phyloP scores from a whole-genome alignment of 768 basidiomycete genomes.

The Ephemerocybe angulata region DNA sequence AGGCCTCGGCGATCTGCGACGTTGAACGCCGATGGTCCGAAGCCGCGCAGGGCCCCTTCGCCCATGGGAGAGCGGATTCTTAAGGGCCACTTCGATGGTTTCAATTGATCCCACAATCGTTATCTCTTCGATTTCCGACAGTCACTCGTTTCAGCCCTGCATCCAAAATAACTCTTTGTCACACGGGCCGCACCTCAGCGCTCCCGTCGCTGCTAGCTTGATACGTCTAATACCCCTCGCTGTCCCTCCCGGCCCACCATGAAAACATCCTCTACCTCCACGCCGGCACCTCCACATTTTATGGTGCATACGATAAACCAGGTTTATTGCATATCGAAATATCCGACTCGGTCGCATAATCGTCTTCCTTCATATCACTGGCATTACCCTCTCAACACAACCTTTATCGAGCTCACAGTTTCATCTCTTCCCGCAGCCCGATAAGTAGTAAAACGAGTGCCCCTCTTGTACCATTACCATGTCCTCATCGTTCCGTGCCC shows the following conservation, averaged over 20 bases:
- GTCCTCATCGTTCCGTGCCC: background rate
- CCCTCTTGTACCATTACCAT: no score
- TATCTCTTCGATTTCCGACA: slow-evolving; percentile 1
- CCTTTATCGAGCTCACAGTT: background rate
- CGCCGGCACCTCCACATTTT: background rate
- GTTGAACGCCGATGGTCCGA: slow-evolving; percentile 39
- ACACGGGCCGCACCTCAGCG: background rate
- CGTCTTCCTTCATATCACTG: background rate
- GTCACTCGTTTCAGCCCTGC: background rate
- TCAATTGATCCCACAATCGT: slow-evolving; percentile 50
- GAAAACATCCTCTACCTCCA: background rate
- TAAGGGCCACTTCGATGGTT: slow-evolving; percentile 89
- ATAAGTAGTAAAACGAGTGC: background rate
- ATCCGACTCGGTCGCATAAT: slow-evolving; percentile 2
- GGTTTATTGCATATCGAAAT: background rate
- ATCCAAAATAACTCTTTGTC: background rate
- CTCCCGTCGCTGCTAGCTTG: background rate
- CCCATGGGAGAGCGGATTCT: slow-evolving; percentile 91
- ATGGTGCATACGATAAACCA: background rate
- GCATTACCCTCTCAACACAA: background rate
- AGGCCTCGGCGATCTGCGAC: slow-evolving; percentile 60
- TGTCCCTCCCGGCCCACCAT: background rate
- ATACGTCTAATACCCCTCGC: no score
- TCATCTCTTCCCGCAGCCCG: background rate
- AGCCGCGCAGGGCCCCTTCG: slow-evolving; percentile 66